These are phyloP conservation scores for Chalara sp. DNA, from an alignment of 2,329 filamentous ascomycete species.

Conservation along the genomic window DNA sequence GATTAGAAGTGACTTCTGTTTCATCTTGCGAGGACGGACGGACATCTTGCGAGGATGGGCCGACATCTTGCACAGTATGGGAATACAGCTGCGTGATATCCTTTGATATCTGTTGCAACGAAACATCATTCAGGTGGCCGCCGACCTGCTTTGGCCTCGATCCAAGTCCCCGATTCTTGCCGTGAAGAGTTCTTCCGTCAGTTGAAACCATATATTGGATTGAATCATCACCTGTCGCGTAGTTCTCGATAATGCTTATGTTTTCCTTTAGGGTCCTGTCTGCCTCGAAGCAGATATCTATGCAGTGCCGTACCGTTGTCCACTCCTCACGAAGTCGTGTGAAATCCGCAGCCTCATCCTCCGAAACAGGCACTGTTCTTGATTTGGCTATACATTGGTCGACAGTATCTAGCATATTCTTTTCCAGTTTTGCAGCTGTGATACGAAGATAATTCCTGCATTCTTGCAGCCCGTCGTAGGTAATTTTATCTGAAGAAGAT, in stretches of 20 bases:
- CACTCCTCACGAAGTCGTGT: conserved; percentile 29
- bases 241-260: conserved; percentile 29
- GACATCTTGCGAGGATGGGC: no score
- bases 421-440: conserved; percentile 26
- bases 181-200: no score
- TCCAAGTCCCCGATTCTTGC: no score
- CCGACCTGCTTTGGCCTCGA: no score
- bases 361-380: conserved; percentile 18
- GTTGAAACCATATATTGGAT: conserved; percentile 32
- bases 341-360: conserved; percentile 27
- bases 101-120: no score
- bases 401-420: conserved; percentile 26
- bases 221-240: conserved; percentile 29
- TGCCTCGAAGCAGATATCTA: conserved; percentile 28
- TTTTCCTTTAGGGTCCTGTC: conserved; percentile 24
- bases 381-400: conserved; percentile 28
- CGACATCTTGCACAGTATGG: no score
- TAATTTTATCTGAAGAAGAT: conserved; percentile 24
- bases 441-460: conserved; percentile 27
- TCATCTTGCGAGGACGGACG: no score
- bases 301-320: conserved; percentile 28
- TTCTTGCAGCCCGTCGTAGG: conserved; percentile 27
- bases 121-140: no score
- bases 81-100: no score
- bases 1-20: no score